phyloP scores from a whole-genome alignment of 345 rosid species.

The Zanthoxylum bungeanum region DNA sequence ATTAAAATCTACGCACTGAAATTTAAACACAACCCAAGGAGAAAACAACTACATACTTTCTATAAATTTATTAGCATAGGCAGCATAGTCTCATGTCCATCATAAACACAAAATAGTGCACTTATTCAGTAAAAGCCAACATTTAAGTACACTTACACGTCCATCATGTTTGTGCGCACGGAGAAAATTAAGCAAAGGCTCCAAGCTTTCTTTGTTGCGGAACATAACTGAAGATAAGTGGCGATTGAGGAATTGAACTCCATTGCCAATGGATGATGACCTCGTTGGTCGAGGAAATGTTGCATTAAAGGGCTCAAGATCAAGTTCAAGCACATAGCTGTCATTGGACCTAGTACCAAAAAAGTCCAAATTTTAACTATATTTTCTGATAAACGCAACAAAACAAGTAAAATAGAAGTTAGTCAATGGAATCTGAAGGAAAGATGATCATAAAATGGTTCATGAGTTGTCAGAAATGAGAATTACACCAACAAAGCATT shows the following conservation, averaged over 20 bases:
- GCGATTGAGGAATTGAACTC: conserved; percentile 35
- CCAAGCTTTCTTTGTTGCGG: conserved; percentile 31
- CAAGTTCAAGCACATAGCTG: conserved; percentile 32
- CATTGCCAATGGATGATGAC: conserved; percentile 39
- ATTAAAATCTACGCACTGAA: not conserved
- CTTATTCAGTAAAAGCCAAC: not conserved
- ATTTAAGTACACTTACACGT: conserved; percentile 17
- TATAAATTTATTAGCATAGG: not conserved
- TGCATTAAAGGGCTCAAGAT: conserved; percentile 38
- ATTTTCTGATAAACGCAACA: not conserved
- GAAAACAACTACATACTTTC: not conserved
- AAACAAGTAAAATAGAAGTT: not conserved
- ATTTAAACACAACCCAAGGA: not conserved
- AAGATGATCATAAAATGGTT: not conserved
- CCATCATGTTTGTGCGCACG: conserved; percentile 30
- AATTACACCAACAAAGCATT: not conserved
- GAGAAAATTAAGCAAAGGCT: conserved; percentile 38
- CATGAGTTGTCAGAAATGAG: not conserved
- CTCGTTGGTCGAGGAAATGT: conserved; percentile 29
- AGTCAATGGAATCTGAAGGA: not conserved
- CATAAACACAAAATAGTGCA: not conserved
- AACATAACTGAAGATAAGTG: conserved; percentile 32
- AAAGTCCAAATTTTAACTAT: not conserved
- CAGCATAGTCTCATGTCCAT: not conserved
- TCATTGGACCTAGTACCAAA: conserved; percentile 18